phyloP scores from a whole-genome alignment of 306 rosid genomes.

The Cicer cuneatum region DNA sequence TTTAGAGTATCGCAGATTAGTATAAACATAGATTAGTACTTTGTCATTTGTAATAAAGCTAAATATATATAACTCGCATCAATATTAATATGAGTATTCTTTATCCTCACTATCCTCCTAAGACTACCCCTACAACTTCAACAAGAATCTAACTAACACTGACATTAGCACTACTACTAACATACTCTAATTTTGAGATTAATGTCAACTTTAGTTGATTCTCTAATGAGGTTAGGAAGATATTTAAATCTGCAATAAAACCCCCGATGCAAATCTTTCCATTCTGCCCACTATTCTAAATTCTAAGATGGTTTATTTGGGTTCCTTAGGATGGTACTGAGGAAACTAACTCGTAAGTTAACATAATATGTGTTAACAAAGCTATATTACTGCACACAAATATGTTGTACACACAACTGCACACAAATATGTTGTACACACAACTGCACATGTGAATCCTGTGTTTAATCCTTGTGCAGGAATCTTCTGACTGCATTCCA shows the following conservation, averaged over 20 bases:
- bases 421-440: neutral
- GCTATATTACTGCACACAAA: constrained; percentile 15
- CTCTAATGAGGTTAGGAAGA: constrained; percentile 12
- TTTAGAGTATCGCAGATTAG: constrained; percentile 1
- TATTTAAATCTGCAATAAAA: constrained; percentile 20
- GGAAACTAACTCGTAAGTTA: constrained; percentile 14
- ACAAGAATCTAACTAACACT: constrained; percentile 8
- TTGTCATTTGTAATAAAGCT: constrained; percentile 14
- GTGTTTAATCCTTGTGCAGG: constrained; percentile 55
- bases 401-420: neutral
- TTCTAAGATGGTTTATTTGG: constrained; percentile 33
- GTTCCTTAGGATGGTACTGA: constrained; percentile 23
- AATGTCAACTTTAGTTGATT: constrained; percentile 8
- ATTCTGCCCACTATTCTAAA: constrained; percentile 13
- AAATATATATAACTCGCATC: neutral
- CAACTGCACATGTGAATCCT: constrained; percentile 11
- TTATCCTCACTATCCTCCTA: neutral
- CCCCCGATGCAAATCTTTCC: neutral
- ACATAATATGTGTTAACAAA: constrained; percentile 21
- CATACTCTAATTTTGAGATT: constrained; percentile 4
- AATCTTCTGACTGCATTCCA: constrained; percentile 91
- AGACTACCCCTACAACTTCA: constrained; percentile 10
- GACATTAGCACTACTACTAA: constrained; percentile 2
- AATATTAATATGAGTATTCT: constrained; percentile 17
- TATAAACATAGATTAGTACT: constrained; percentile 1